A percentile compares a stretch with the other conserved stretches of the same genome.
phyloP scores from a whole-genome alignment of 805 yeast genomes.

The Kurtzmaniella cleridarum region DNA sequence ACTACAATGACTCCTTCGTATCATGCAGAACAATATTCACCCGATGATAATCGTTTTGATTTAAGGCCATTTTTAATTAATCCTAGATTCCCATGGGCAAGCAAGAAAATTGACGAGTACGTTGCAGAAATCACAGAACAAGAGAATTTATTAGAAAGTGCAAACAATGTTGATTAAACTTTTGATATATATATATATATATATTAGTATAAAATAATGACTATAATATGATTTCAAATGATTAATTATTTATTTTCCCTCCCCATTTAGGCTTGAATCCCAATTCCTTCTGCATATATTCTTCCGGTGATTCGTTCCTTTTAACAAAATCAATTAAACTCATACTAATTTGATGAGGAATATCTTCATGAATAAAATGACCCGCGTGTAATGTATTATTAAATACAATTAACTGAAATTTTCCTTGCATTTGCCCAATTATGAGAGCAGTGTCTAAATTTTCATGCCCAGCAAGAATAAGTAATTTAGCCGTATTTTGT shows the following conservation, averaged over 20 bases:
- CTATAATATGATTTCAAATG: not conserved
- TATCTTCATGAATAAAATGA: constrained; percentile 94
- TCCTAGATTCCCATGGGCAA: constrained; percentile 86
- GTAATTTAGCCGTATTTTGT: constrained; percentile 47
- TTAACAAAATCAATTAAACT: constrained; percentile 47
- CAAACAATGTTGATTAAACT: constrained; percentile 41
- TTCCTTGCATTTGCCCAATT: constrained; percentile 98
- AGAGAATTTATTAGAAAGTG: constrained; percentile 17
- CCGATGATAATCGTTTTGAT: constrained; percentile 96
- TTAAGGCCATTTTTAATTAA: constrained; percentile 91
- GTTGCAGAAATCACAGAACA: constrained; percentile 53
- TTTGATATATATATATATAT: no score
- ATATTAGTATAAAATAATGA: not conserved
- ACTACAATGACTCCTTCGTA: constrained; percentile 96
- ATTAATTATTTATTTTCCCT: constrained; percentile 20
- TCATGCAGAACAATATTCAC: constrained; percentile 97
- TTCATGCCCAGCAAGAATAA: constrained; percentile 85
- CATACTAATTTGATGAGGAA: constrained; percentile 60
- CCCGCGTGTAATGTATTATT: constrained; percentile 54
- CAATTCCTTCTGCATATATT: constrained; percentile 23
- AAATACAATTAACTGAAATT: constrained; percentile 82
- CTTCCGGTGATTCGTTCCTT: constrained; percentile 35
- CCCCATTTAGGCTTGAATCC: constrained; percentile 36
- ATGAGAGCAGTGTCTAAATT: constrained; percentile 78
- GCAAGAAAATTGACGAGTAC: constrained; percentile 77